Evolutionary conservation across 2,329 filamentous ascomycete species (phyloP).

Genomic region (Daldinia sp.): DNA sequence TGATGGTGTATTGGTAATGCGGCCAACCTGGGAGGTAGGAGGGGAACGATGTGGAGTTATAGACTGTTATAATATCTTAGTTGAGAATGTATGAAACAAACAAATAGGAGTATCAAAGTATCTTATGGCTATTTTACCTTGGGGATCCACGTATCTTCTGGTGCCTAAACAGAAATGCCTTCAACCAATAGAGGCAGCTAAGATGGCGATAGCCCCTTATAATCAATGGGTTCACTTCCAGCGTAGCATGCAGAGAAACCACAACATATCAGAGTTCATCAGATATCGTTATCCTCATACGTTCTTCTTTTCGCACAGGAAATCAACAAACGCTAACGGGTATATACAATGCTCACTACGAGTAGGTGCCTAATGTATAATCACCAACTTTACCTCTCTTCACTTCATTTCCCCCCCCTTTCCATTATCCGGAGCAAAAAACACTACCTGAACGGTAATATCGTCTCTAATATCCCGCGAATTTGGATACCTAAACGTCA

Average conservation of each 20-base stretch:
- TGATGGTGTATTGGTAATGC: too few relatives aligned
- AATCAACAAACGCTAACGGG: not conserved
- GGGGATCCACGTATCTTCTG: too few relatives aligned
- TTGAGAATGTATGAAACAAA: too few relatives aligned
- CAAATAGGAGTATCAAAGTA: too few relatives aligned
- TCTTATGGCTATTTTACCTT: too few relatives aligned
- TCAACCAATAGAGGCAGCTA: too few relatives aligned
- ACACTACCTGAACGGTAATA: constrained; percentile 85
- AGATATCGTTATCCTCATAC: not conserved
- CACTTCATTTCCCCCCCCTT: not conserved
- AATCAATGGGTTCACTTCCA: too few relatives aligned
- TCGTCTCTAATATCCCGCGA: constrained; percentile 74
- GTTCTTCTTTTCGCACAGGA: not conserved
- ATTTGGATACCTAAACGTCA: constrained; percentile 76
- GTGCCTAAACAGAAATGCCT: too few relatives aligned
- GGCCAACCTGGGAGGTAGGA: too few relatives aligned
- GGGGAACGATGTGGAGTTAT: too few relatives aligned
- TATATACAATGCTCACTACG: constrained; percentile 1
- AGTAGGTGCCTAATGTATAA: not conserved
- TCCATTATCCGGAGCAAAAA: constrained; percentile 64
- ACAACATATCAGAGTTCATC: not conserved
- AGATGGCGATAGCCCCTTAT: not conserved
- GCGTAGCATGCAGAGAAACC: not conserved
- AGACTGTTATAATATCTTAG: too few relatives aligned
- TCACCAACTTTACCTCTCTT: not conserved